phyloP scores from a whole-genome alignment of 169 alveolate genomes.

The Perkinsus chesapeaki region DNA sequence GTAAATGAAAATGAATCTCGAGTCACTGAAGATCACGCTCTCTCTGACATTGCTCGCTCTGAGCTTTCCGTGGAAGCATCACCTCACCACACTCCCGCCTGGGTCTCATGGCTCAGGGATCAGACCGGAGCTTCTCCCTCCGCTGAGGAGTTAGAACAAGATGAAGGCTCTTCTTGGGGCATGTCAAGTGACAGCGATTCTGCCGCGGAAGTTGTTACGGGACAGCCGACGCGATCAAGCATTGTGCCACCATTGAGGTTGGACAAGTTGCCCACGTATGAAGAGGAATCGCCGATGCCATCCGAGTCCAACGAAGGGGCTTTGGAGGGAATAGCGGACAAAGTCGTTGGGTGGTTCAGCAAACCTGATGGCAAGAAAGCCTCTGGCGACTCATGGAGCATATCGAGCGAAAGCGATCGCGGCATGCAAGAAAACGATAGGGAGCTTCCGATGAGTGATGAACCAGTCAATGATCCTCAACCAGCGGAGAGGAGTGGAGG shows the following conservation, averaged over 20 bases:
- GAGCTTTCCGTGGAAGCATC: not conserved
- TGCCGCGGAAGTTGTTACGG: not conserved
- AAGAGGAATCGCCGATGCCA: not conserved
- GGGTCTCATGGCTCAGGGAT: no score
- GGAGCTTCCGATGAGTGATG: no score
- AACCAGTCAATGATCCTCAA: no score
- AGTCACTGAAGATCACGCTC: not conserved
- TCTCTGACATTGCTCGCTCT: not conserved
- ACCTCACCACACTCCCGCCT: not conserved
- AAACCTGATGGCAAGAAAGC: no score
- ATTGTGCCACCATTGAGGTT: not conserved
- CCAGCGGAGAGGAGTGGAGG: no score
- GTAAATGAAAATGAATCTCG: not conserved
- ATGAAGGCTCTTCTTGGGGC: not conserved
- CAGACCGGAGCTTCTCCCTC: no score
- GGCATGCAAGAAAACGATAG: no score
- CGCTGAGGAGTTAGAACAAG: no score
- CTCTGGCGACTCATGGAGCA: no score
- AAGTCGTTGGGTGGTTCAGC: not conserved
- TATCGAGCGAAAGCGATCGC: no score
- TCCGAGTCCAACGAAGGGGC: not conserved
- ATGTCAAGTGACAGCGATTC: not conserved
- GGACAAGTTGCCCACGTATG: not conserved
- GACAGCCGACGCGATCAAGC: not conserved
- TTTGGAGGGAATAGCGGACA: not conserved